Evolutionary conservation across 2,329 filamentous ascomycete species (phyloP).

Genomic region (Stachybotrys chartarum): DNA sequence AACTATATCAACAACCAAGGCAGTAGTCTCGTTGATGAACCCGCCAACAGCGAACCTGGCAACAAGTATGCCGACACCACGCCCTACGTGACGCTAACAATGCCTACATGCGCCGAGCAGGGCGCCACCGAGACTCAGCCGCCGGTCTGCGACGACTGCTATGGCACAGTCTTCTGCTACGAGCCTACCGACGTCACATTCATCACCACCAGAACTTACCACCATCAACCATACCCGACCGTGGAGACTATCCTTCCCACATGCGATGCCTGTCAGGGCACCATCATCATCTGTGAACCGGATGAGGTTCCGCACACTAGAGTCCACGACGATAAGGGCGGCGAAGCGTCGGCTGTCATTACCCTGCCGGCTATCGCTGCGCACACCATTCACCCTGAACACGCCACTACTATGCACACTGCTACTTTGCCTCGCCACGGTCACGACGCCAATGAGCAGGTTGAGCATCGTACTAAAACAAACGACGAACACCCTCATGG

Average conservation of each 20-base stretch:
- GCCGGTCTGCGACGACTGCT: slow-evolving; percentile 12
- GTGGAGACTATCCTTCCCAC: slow-evolving; percentile 12
- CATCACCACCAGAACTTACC: slow-evolving; percentile 13
- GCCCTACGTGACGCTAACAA: slow-evolving; percentile 11
- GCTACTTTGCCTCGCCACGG: not conserved
- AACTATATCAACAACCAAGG: not conserved
- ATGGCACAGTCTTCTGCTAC: slow-evolving; percentile 16
- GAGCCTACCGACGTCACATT: slow-evolving; percentile 14
- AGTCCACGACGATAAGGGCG: not conserved
- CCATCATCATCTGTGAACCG: slow-evolving; percentile 17
- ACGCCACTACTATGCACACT: not conserved
- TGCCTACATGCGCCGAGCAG: slow-evolving; percentile 13
- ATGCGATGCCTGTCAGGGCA: slow-evolving; percentile 13
- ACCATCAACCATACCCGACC: slow-evolving; percentile 6
- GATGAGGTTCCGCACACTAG: not conserved
- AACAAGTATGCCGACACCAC: not conserved
- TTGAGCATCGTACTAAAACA: no score
- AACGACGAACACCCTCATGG: no score
- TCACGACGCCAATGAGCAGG: not conserved
- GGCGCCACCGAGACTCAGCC: slow-evolving; percentile 10
- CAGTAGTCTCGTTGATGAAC: not conserved
- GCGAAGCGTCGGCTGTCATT: not conserved
- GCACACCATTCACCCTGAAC: not conserved
- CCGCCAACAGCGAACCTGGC: not conserved
- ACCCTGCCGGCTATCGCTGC: not conserved